Percentiles rank a stretch among this genome's conserved stretches.
These are phyloP conservation scores for Isochrysis galbana DNA, from an alignment of 78 protist genomes.

Conservation along the genomic window DNA sequence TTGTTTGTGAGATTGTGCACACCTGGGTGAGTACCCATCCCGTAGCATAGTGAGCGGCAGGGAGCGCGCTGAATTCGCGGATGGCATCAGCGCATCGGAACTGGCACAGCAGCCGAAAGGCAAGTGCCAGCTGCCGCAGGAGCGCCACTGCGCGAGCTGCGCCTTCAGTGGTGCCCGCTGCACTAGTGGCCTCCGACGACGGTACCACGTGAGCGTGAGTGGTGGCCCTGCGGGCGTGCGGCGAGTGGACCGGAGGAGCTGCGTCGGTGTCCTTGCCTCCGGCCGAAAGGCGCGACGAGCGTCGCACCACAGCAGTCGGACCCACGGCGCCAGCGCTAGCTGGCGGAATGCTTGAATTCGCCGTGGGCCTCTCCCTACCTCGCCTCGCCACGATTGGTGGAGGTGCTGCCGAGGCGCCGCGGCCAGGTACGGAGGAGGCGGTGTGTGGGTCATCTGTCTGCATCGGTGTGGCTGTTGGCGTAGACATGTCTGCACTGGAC, in stretches of 20 bases:
- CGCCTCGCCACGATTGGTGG: not conserved
- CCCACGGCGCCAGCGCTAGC: not conserved
- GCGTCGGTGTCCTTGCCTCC: not conserved
- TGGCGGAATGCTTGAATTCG: not conserved
- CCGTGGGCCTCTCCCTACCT: not conserved
- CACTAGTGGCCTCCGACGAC: not conserved
- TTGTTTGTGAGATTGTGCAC: too few species aligned
- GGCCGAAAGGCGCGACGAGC: not conserved
- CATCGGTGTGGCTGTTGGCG: too few species aligned
- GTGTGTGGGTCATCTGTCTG: too few species aligned
- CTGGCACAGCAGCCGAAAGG: not conserved
- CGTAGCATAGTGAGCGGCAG: constrained; percentile 28
- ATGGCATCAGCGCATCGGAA: constrained; percentile 30
- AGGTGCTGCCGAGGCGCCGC: not conserved
- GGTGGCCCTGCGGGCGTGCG: too few species aligned
- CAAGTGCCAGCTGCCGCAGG: not conserved
- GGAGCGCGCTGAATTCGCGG: not conserved
- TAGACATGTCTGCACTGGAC: too few species aligned
- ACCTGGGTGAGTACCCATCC: constrained; percentile 36
- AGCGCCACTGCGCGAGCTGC: not conserved
- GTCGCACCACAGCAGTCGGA: too few species aligned
- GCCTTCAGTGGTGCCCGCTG: not conserved
- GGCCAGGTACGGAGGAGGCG: too few species aligned
- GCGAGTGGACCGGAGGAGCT: too few species aligned
- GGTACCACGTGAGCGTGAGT: too few species aligned